phyloP scores from a whole-genome alignment of 2,329 filamentous ascomycete genomes.

The Xylariaceae sp. region DNA sequence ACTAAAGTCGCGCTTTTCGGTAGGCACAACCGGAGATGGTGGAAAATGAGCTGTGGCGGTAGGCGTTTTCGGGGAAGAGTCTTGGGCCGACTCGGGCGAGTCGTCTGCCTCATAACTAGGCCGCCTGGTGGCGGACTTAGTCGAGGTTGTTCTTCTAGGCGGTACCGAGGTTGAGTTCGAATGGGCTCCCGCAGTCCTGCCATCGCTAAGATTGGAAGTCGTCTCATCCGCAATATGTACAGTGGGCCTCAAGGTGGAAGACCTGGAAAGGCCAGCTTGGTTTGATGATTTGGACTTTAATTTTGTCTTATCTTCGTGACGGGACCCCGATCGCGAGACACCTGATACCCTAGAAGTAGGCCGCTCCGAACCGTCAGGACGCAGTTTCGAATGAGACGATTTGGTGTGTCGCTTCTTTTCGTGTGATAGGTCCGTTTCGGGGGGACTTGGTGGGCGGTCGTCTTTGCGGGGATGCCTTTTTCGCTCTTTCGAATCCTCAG shows the following conservation, averaged over 20 bases:
- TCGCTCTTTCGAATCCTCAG: slow-evolving; percentile 35
- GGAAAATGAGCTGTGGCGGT: slow-evolving; percentile 49
- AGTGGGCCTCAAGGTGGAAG: slow-evolving; percentile 31
- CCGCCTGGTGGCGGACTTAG: slow-evolving; percentile 26
- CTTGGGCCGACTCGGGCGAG: slow-evolving; percentile 46
- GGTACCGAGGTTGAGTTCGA: slow-evolving; percentile 34
- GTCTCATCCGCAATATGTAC: slow-evolving; percentile 26
- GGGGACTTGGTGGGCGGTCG: slow-evolving; percentile 55
- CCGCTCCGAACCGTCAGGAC: slow-evolving; percentile 36
- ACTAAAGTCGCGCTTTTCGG: slow-evolving; percentile 35
- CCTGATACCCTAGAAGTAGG: slow-evolving; percentile 42
- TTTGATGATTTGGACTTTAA: slow-evolving; percentile 53
- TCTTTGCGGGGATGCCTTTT: slow-evolving; percentile 42
- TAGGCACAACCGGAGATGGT: slow-evolving; percentile 37
- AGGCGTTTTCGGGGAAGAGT: slow-evolving; percentile 57
- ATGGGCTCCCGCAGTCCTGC: slow-evolving; percentile 27
- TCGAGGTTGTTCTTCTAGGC: slow-evolving; percentile 32
- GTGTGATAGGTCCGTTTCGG: slow-evolving; percentile 55
- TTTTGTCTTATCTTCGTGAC: slow-evolving; percentile 46
- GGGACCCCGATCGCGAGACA: slow-evolving; percentile 40
- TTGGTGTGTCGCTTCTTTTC: slow-evolving; percentile 37
- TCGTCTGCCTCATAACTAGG: slow-evolving; percentile 41
- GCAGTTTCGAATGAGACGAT: slow-evolving; percentile 31
- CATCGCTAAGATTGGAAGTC: slow-evolving; percentile 32
- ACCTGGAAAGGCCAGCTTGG: slow-evolving; percentile 49